Evolutionary conservation across 306 rosid species (phyloP).

Genomic region (Casuarina glauca): DNA sequence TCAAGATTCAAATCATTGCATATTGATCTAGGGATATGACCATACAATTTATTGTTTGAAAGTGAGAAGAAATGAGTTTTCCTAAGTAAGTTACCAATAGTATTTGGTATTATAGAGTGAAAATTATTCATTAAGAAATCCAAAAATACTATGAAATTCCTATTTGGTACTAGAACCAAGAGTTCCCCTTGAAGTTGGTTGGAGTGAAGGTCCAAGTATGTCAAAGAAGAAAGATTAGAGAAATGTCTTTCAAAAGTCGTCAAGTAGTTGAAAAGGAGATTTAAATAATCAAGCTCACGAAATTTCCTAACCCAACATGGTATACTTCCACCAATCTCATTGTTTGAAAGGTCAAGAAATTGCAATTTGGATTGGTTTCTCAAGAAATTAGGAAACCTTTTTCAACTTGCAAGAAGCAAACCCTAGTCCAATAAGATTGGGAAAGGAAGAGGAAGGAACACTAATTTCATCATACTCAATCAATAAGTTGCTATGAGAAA

Average conservation of each 20-base stretch:
- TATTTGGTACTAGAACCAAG: no score
- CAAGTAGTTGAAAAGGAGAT: not conserved
- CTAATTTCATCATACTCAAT: not conserved
- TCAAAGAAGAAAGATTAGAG: slow-evolving; percentile 26
- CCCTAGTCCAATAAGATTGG: not conserved
- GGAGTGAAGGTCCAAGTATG: slow-evolving; percentile 33
- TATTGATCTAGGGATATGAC: no score
- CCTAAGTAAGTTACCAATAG: no score
- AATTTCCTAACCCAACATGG: no score
- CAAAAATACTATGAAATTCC: no score
- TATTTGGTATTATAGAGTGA: no score
- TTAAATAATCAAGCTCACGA: no score
- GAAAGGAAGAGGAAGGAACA: not conserved
- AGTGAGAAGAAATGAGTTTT: no score
- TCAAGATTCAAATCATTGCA: not conserved
- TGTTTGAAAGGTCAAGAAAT: slow-evolving; percentile 5
- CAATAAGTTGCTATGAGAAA: not conserved
- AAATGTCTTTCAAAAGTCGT: not conserved
- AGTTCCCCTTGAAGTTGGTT: slow-evolving; percentile 27
- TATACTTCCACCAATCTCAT: not conserved
- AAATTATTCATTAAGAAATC: no score
- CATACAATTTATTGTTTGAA: no score
- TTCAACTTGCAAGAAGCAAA: not conserved
- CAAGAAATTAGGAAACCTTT: not conserved
- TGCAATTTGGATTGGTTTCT: not conserved